These are phyloP conservation scores for cucumber (Cucumis sativus) DNA, from an alignment of 306 rosid species.

Conservation along the genomic window DNA sequence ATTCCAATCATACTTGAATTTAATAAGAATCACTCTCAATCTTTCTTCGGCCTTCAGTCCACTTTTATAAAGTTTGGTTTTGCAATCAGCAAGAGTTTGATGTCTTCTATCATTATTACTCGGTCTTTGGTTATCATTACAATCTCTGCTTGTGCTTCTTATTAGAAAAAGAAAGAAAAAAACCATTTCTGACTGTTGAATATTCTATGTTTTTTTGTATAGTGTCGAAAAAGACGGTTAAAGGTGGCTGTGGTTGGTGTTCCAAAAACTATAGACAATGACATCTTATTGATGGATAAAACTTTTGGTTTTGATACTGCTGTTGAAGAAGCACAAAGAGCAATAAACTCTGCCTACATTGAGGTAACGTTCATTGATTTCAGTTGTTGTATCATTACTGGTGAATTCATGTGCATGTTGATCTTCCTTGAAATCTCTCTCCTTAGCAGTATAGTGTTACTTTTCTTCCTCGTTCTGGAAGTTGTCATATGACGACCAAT, in stretches of 20 bases:
- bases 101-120: neutral
- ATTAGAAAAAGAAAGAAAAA: neutral
- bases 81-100: neutral
- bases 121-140: neutral
- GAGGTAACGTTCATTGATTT: constrained; percentile 39
- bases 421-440: neutral
- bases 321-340: constrained; percentile 97
- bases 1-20: neutral
- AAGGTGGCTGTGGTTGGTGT: constrained; percentile 89
- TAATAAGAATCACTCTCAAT: neutral
- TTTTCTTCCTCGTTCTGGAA: neutral
- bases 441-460: neutral
- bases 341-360: constrained; percentile 92
- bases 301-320: constrained; percentile 99
- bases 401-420: neutral
- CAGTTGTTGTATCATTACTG: neutral
- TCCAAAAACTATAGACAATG: constrained; percentile 97
- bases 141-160: neutral
- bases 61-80: neutral
- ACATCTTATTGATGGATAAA: constrained; percentile 89
- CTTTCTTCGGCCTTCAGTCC: neutral
- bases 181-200: neutral
- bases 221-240: constrained; percentile 66
- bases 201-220: neutral
- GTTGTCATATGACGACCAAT: neutral